These are phyloP conservation scores for Rickenella mellea DNA, from an alignment of 768 basidiomycete species.

Conservation along the genomic window DNA sequence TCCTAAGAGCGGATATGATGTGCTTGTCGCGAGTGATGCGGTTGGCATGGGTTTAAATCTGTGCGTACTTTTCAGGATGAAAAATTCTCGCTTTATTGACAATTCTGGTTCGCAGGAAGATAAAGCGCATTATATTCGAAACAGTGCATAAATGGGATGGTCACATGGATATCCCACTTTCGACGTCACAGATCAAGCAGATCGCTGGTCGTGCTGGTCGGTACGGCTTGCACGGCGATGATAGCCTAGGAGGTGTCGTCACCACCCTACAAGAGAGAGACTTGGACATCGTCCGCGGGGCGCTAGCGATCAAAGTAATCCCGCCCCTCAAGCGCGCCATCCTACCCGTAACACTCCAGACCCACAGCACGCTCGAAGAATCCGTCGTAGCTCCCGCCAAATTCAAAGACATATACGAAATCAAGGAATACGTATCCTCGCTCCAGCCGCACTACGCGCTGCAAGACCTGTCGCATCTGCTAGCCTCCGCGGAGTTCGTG, in stretches of 20 bases:
- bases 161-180: conserved; percentile 31
- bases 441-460: conserved; percentile 36
- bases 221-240: conserved; percentile 53
- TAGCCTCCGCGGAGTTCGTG: conserved; percentile 30
- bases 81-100: not conserved
- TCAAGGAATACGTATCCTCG: conserved; percentile 36
- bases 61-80: conserved; percentile 36
- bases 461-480: conserved; percentile 13
- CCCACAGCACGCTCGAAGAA: conserved; percentile 13
- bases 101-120: conserved; percentile 50
- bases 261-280: conserved; percentile 64
- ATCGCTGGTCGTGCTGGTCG: conserved; percentile 93
- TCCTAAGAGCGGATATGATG: conserved; percentile 70
- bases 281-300: conserved; percentile 45
- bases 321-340: conserved; percentile 47
- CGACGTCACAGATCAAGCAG: conserved; percentile 79
- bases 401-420: conserved; percentile 36
- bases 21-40: conserved; percentile 89
- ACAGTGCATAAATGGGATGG: conserved; percentile 61
- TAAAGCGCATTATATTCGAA: conserved; percentile 78
- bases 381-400: conserved; percentile 32
- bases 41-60: conserved; percentile 97
- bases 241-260: conserved; percentile 48
- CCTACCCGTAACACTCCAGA: conserved; percentile 12
- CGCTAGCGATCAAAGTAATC: conserved; percentile 42